Base-by-base conservation (phyloP, 2,329 filamentous ascomycete species). In the Clarireedia hainanense region DNA sequence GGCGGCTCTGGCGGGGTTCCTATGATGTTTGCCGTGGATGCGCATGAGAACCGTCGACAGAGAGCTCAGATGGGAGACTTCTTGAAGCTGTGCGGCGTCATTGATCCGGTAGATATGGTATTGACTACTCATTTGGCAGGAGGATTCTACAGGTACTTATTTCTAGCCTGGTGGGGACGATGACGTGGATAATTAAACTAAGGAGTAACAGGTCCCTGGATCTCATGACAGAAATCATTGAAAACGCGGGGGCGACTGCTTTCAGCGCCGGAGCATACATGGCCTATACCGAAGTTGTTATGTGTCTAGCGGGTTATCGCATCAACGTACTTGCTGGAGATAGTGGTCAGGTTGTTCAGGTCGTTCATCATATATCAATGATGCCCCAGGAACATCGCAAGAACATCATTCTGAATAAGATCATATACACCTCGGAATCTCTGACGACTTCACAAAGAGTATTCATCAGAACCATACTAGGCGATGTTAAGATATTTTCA, bases 11-110 rank as follows among this genome's bases (percentile, higher is more conserved):
- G 47, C 10, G 12, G 20, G 12, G 20, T 49, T 23, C 47, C 47
- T 7, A 49, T 49, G 47, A 49, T 49, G 47, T 49, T 49, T 15
- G 47, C 47, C 30, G 47, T 49, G 12, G 47, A 49, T 15, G 47
- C 10, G 27, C 30, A 37, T 49, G 47, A 49, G 10, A 49, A 49
- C 24, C 47, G 47, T 49, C 47, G 47, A 49, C 47, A 49, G 7
- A n/a, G 47, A 23, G 47, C 47, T 37, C 47, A 23, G 15, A 49
- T 49, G 47, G 47, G 47, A 37, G 5, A 36, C 2, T 37, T 49
- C 10, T 34, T 49, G 6, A 49, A 12, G 10, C 2, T 49, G 7
- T 49, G 47, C 17, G 30, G 47, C n/a, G 47, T 49, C 0, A 37
- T 49, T 24, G n/a, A 37, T 10, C 10, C 47, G 1, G 17, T 9